Evolutionary conservation across 805 yeast species (phyloP), one percentile per base, ranked within the genome.

Genomic region (Saturnispora diversa): DNA sequence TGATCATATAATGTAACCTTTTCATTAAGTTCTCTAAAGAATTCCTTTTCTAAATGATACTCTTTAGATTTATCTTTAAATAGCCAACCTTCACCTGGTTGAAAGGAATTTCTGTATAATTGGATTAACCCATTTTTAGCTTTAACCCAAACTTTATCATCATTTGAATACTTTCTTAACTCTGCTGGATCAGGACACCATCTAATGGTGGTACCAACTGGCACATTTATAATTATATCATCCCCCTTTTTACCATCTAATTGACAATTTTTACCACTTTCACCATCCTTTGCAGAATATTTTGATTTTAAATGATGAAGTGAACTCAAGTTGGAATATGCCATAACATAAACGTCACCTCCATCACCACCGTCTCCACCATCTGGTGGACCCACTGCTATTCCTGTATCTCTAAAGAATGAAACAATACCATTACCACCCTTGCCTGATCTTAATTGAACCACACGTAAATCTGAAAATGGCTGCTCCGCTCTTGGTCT

Each of bases 311-410:
- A 52, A 44, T 77, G 76, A 50, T 85, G 86, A 44, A 92, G 60
- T 4, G 92, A 80, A 27, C 77, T 73, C 31, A 84, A 51, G 17
- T 83, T 84, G 37, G 75, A 75, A 2, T 80, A 77, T 3, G 94
- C 95, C 55, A 80, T 84, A 2, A 92, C 75, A 55, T 81, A 90
- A 2, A 92, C 72, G 39, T 80, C 70, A 2, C 98, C 98, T 17
- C 98, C 98, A 45, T 69, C 65, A 4, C 97, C 98, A 23, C 98
- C 98, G 62, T 92, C 97, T 8, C 98, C 98, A n/a, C 98, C 98
- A 59, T 88, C 94, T 0, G 98, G 95, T 0, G 98, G 97, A 0
- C 98, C 98, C 15, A 72, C 70, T 0, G 95, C 70, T 31, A 84
- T 63, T 30, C 87, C 84, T 3, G 95, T 84, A 50, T 86, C 97